Base-by-base conservation (phyloP, 805 yeast genomes). In the Wickerhamomyces bovis region DNA sequence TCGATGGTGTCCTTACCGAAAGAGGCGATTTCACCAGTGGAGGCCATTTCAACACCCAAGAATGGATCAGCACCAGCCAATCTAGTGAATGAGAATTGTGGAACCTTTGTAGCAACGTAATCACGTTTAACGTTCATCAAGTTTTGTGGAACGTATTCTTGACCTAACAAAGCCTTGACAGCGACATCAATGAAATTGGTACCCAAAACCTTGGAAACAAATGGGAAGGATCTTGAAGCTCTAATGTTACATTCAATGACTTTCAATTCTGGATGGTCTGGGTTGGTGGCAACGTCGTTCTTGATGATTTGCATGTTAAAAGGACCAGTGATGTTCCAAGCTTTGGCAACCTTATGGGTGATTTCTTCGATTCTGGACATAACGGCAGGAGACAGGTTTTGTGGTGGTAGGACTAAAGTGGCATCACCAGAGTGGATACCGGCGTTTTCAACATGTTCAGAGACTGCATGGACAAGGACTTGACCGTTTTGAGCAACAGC, bases 361-460 rank as follows among this genome's bases (percentile, higher is more conserved):
- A 89, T 89, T 43, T 76, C 89, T 70, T 87, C 88, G 57, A 92
- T 75, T 63, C 97, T 79, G 22, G 60, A 69, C 77, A 90, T 73
- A 44, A 82, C 75, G 16, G 69, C 73, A 41, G 82, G 81, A 40
- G 82, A 80, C 51, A 94, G 73, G 50, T 75, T 71, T 67, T 84
- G 95, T 23, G 99, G 98, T 49, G 99, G 99, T 49, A 94, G 76
- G 43, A 92, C 82, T 62, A 92, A 79, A 26, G 98, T 89, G 45
- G 99, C 99, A 70, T 92, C 99, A 69, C 99, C 99, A 44, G 97
- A 90, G 72, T 92, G 99, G 49, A 94, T 85, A 76, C 99, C 99
- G 10, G 99, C 99, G 62, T 90, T 89, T 72, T 92, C 99, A 62
- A 90, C 95, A 67, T 92, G 99, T 70, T 94, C 99, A 54, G 96